Evolutionary conservation across 2,329 filamentous ascomycete species (phyloP), one percentile per base, ranked within the genome.

Genomic region (Calonectria hongkongensis): DNA sequence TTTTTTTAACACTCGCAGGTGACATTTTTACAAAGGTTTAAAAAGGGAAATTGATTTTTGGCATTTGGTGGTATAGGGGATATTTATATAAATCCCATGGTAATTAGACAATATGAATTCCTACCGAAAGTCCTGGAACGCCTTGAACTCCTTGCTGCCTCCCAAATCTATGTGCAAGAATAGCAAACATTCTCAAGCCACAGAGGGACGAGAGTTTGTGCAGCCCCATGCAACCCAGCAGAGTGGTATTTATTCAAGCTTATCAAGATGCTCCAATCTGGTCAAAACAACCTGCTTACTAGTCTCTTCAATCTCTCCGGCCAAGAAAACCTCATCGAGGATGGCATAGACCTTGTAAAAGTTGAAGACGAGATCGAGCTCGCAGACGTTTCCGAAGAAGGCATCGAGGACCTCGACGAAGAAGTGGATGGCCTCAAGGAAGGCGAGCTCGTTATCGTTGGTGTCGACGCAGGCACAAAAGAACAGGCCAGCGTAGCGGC

Each of bases 401-500:
- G 96, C 93, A 89, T 99, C 97, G 80, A 99, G 90, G 74, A 99
- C 97, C 88, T 99, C 97, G 80, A 99, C 97, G 82, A 99, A 99
- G 89, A 99, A 99, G 86, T 99, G 97, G 82, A 99, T 98, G 8
- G 96, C 97, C 86, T 99, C 97, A 72, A 99, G 90, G 82, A 95
- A 98, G 30, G 97, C 96, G 73, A 99, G 89, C 88, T 99, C 97
- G 86, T 98, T 99, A 86, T 99, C 97, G 85, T 98, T 98, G 65
- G 96, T 97, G 86, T 99, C 97, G 83, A 99, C 97, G 86, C 97
- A 98, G 67, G 96, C 97, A 88, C 97, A 99, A 89, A 99, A 99
- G 91, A 99, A 99, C 72, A 99, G 92, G 0, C 97, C 97, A 0
- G 97, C 97, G 86, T 99, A 99, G 75, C 97, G 94, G 54, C 97